A percentile compares a stretch with the other conserved stretches of the same genome.
phyloP scores from a whole-genome alignment of 129 eudicot species.

The Oenanthe sinensis region DNA sequence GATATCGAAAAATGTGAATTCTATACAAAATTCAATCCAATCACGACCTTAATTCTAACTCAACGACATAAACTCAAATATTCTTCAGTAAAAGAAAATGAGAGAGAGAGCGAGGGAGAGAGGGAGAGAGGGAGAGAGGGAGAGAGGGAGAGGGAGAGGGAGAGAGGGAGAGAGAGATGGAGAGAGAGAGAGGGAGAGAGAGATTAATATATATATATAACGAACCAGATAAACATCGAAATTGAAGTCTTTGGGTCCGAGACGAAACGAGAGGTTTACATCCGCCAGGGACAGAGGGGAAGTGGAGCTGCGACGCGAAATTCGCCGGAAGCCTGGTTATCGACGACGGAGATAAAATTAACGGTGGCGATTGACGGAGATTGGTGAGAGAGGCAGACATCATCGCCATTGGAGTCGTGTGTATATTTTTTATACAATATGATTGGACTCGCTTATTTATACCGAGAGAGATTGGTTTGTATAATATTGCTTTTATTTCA shows the following conservation, averaged over 20 bases:
- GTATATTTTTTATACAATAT: too few species aligned
- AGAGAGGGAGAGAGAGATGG: neutral
- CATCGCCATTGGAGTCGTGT: neutral
- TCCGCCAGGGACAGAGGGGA: neutral
- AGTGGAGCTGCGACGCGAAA: neutral
- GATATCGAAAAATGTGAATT: neutral
- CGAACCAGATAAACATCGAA: slow-evolving; percentile 9
- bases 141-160: neutral
- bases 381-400: neutral
- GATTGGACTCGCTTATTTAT: too few species aligned
- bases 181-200: neutral
- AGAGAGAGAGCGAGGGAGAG: too few species aligned
- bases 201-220: neutral
- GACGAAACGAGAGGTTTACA: neutral
- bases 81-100: too few species aligned
- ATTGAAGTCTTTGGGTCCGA: neutral
- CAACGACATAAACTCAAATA: neutral
- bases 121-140: neutral
- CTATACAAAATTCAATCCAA: too few species aligned
- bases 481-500: too few species aligned
- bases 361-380: neutral
- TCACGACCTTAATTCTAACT: neutral
- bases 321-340: neutral
- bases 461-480: too few species aligned
- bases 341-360: neutral